Base-by-base conservation (phyloP, 257 asterid species). In the Ajuga chamaepitys region DNA sequence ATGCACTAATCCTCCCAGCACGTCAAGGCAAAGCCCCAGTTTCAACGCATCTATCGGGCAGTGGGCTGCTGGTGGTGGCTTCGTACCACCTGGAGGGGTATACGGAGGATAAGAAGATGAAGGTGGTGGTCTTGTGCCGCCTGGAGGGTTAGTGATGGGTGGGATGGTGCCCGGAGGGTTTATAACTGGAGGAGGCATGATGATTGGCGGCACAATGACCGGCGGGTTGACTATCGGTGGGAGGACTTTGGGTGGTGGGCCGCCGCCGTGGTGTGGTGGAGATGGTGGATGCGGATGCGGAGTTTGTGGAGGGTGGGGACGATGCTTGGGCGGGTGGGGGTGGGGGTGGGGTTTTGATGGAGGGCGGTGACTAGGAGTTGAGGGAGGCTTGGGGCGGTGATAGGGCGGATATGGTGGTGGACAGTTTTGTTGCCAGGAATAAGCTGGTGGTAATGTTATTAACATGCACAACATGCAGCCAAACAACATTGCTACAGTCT, bases 1-100 rank as follows among this genome's bases (percentile, higher is more conserved):
- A 57, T 93, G 97, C 35, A 93, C 77, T 26, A 93, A 58, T 11
- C 99, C 99, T 50, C 97, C 97, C 0, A 93, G 84, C 2, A 93
- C 95, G 57, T 89, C 99, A 67, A 93, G 56, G 57, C 99, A 93
- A 2, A 89, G 87, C 77, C 99, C 97, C 10, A 93, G 72, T 67
- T 93, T 93, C 58, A 93, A 75, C 20, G 97, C 95, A 28, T 93
- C 58, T 10, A 93, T 87, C 0, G 96, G 97, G 59, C 97, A 93
- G 0, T 54, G 78, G 6, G 84, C 70, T 0, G 70, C 47, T 0
- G 88, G 78, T 0, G 89, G 84, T 4, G 84, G 9, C 25, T 44
- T 6, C 68, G 41, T 1, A 74, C 80, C 0, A 0, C 85, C 81
- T 1, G 78, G 78, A 34, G 86, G 88, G 0, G 86, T 59, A 13